These are phyloP conservation scores for Pulveroboletus sp. DNA, from an alignment of 1,284 basidiomycete genomes.

Conservation along the genomic window DNA sequence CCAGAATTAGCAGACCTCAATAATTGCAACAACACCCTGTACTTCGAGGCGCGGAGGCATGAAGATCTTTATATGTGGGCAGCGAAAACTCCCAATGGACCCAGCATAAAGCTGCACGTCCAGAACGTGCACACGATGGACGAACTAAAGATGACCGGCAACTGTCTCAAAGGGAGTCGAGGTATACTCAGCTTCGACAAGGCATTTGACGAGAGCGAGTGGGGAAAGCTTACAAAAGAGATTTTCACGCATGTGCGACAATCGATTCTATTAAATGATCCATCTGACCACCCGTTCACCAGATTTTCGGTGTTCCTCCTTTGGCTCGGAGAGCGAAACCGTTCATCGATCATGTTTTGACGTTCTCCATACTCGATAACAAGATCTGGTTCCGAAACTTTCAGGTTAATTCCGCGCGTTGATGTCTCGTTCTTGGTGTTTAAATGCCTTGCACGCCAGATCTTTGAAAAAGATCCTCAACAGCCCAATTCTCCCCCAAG, in stretches of 20 bases:
- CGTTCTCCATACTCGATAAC: conserved; percentile 93
- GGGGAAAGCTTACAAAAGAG: conserved; percentile 91
- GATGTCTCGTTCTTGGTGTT: neutral
- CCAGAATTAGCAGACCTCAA: conserved; percentile 98
- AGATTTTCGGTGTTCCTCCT: conserved; percentile 96
- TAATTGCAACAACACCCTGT: conserved; percentile 97
- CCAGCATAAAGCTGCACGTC: conserved; percentile 95
- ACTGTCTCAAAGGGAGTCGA: conserved; percentile 94
- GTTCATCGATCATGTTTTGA: conserved; percentile 96
- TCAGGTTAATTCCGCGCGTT: conserved; percentile 58
- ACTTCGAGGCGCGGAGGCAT: conserved; percentile 95
- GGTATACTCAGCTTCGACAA: conserved; percentile 93
- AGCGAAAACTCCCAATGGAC: conserved; percentile 96
- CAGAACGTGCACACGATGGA: conserved; percentile 99
- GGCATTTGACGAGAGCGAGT: conserved; percentile 87
- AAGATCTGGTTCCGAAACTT: conserved; percentile 99
- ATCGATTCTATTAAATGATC: neutral
- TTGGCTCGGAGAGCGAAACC: conserved; percentile 91
- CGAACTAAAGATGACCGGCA: conserved; percentile 99
- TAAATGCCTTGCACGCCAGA: conserved; percentile 45
- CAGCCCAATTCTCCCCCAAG: conserved; percentile 75
- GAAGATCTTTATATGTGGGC: conserved; percentile 98
- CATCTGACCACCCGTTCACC: conserved; percentile 16
- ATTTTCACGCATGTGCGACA: conserved; percentile 91
- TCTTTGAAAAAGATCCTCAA: conserved; percentile 76